Evolutionary conservation across 495 filamentous ascomycete genomes (phyloP), one percentile per base, ranked within the genome.

Genomic region (Xylaria telfairii): DNA sequence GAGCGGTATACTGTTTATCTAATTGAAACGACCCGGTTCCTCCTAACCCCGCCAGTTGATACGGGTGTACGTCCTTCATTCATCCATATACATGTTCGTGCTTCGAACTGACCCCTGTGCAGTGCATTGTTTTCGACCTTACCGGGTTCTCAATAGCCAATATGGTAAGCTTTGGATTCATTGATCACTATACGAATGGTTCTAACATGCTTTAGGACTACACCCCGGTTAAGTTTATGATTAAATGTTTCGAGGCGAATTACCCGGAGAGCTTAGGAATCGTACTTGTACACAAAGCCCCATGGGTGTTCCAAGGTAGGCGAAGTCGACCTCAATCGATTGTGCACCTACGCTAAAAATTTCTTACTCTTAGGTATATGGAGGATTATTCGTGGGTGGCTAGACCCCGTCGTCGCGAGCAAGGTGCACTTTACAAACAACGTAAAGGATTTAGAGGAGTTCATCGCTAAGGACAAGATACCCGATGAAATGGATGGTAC

Each of bases 211-310:
- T 28, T 39, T 19, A 94, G 92, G 96, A 99, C 77, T 98, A 98
- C 77, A 88, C 93, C 0, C 96, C 96, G 0, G 93, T 99, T 30
- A 98, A 95, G 76, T 98, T 98, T 84, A 97, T 99, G 89, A 98
- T 98, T 83, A 97, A 97, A 83, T 97, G 94, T 81, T 99, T 99
- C 78, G 96, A 98, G 83, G 96, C 96, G 62, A 98, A 99, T 81
- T 99, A 98, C 77, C 96, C 96, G 32, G 96, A 98, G 78, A 92
- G 87, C 63, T 85, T 99, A 0, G 96, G 96, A 57, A 84, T 93
- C 7, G 94, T 98, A 8, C 90, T 98, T n/a, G 93, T 99, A 42
- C 94, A 99, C 83, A 97, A 97, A 80, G 90, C 96, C 0, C 96
- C 96, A 5, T 99, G 95, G 96, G 83, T 98, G 46, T 99, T 99